Evolutionary conservation across 441 rosid species (phyloP), one percentile per base, ranked within the genome.

Genomic region (Adansonia madagascariensis): DNA sequence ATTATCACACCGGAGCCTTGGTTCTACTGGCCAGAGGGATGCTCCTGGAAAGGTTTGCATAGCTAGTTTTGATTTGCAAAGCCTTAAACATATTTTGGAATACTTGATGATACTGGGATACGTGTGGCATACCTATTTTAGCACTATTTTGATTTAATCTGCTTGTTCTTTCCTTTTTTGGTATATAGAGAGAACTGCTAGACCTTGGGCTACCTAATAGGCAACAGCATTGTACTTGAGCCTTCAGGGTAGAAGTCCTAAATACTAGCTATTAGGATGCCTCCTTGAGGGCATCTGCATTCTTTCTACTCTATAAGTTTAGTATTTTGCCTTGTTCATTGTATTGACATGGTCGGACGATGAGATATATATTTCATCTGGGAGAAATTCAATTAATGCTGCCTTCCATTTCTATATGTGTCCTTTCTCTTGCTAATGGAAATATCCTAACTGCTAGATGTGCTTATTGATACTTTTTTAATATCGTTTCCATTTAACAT

Each of bases 11-110:
- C 84, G 98, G 78, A 87, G 89, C 74, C 53, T 70, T 78, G 99
- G 98, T 82, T 97, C 99, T 64, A 94, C 98, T n/a, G 98, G 99
- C 64, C 97, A 92, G 88, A 90, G 98, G 86, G 99, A 94, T 87
- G 91, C 90, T 79, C 93, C 93, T 6, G 98, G 99, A 72, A 97
- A 88, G 98, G 99, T 96, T 71, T 61, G 86, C 80, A 44, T 72
- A 65, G 78, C 81, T 80, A 24, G 24, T 71, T 71, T 68, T 31
- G 7, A 31, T 71, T 52, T 70, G 24, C 61, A 50, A 27, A 52
- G 14, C 61, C 27, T 31, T 71, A 0, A 52, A 11, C 8, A 17
- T 27, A 50, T 50, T 50, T 8, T n/a, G 47, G 24, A 27, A 8
- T 52, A 31, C 31, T 27, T 31, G 6, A 27, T 22, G 35, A 47